A percentile compares a stretch with the other conserved stretches of the same genome.
These are phyloP conservation scores for Silene noctiflora DNA, from an alignment of 179 eudicot species.

Conservation along the genomic window DNA sequence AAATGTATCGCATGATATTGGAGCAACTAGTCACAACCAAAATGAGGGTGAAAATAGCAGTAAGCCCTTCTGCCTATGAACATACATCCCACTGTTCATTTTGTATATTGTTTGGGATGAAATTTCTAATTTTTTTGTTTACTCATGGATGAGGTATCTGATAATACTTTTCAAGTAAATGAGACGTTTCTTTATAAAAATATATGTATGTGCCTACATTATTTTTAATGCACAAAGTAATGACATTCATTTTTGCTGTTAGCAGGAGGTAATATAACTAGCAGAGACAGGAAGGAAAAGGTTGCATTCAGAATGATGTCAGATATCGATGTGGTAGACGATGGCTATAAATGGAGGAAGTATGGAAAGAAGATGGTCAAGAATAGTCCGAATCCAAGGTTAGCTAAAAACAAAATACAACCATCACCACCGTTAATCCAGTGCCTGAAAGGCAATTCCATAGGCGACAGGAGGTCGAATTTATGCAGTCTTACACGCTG, in stretches of 20 bases:
- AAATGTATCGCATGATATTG: conserved; percentile 10
- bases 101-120: no score
- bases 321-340: conserved; percentile 61
- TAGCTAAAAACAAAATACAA: neutral
- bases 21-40: conserved; percentile 27
- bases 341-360: conserved; percentile 87
- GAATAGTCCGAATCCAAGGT: conserved; percentile 82
- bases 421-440: no score
- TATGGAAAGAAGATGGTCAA: conserved; percentile 92
- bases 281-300: conserved; percentile 31
- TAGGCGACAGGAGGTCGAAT: no score
- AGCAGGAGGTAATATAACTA: conserved; percentile 22
- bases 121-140: no score
- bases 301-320: conserved; percentile 64
- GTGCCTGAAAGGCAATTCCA: no score
- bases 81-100: no score
- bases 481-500: no score
- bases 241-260: neutral
- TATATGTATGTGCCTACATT: neutral
- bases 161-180: no score
- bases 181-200: no score
- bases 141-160: no score
- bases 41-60: conserved; percentile 26
- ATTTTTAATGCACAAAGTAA: conserved; percentile 1
- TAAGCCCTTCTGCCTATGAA: conserved; percentile 19